These are phyloP conservation scores for Melampsora larici-populina DNA, from an alignment of 1,284 basidiomycete species.

Conservation along the genomic window DNA sequence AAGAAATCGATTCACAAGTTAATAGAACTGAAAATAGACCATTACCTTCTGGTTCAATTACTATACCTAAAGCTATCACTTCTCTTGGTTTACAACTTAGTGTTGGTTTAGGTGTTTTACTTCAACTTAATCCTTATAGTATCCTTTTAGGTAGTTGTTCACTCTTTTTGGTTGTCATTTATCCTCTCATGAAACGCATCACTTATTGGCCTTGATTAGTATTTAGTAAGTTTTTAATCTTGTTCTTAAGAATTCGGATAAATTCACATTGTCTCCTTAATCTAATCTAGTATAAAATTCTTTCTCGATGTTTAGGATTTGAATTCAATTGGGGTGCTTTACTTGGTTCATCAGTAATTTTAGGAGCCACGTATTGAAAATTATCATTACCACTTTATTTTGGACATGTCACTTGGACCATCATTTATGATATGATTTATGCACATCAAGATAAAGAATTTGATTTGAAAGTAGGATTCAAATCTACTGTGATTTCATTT, in stretches of 20 bases:
- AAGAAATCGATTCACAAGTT: conserved; percentile 81
- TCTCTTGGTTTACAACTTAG: conserved; percentile 83
- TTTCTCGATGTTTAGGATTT: conserved; percentile 66
- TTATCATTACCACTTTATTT: conserved; percentile 84
- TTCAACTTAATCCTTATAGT: too few relatives aligned
- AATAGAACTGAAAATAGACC: conserved; percentile 69
- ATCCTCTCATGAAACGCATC: too few relatives aligned
- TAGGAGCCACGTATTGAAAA: conserved; percentile 74
- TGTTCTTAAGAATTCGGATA: too few relatives aligned
- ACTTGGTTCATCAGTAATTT: too few relatives aligned
- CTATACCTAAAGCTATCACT: conserved; percentile 69
- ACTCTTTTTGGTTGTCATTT: too few relatives aligned
- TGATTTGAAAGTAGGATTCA: conserved; percentile 82
- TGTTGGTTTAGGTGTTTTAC: too few relatives aligned
- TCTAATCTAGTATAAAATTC: not conserved
- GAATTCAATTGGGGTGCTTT: conserved; percentile 97
- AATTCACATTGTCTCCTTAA: conserved; percentile 28
- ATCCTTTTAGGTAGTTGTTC: too few relatives aligned
- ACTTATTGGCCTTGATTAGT: conserved; percentile 96
- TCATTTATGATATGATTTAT: conserved; percentile 97
- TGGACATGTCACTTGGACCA: conserved; percentile 85
- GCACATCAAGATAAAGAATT: conserved; percentile 98
- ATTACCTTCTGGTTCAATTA: conserved; percentile 78
- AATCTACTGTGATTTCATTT: too few relatives aligned
- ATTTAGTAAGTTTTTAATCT: conserved; percentile 68